phyloP scores from a whole-genome alignment of 768 basidiomycete species.

The Pleurotus eryngii region DNA sequence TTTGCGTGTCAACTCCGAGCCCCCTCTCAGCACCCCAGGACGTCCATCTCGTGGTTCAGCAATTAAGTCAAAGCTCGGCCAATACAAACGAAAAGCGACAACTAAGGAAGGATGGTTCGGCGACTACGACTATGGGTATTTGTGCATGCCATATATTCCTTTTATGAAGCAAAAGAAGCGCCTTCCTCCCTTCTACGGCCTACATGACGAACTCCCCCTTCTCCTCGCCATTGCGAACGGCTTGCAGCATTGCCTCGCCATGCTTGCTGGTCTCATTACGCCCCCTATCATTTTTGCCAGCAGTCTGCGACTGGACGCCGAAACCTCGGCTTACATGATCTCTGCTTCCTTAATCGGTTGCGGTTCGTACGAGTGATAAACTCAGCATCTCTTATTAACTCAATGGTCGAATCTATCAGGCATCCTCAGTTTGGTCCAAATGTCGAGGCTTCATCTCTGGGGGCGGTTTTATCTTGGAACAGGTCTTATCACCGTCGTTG shows the following conservation, averaged over 20 bases:
- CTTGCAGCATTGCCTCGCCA: conserved; percentile 73
- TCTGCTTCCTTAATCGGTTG: conserved; percentile 80
- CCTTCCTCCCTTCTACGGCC: conserved; percentile 70
- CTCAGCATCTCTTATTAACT: neutral
- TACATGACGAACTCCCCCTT: conserved; percentile 71
- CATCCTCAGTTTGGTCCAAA: conserved; percentile 73
- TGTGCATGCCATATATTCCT: conserved; percentile 69
- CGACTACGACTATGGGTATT: conserved; percentile 75
- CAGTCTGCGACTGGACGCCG: conserved; percentile 53
- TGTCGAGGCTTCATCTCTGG: conserved; percentile 65
- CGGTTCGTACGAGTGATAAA: conserved; percentile 31
- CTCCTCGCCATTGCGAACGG: conserved; percentile 71
- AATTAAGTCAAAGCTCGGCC: neutral
- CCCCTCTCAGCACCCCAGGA: neutral
- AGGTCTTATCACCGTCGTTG: conserved; percentile 79
- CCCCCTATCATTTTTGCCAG: conserved; percentile 81
- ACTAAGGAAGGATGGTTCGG: conserved; percentile 75
- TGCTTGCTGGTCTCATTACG: conserved; percentile 80
- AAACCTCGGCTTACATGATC: conserved; percentile 71
- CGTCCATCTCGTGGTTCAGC: neutral
- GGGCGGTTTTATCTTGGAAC: conserved; percentile 69
- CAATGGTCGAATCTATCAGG: conserved; percentile 35
- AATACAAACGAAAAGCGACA: conserved; percentile 12
- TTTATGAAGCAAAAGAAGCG: conserved; percentile 38
- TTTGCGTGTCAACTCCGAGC: neutral